Conservation (phyloP, 306 rosid species). For the Cajanus cajan region DNA sequence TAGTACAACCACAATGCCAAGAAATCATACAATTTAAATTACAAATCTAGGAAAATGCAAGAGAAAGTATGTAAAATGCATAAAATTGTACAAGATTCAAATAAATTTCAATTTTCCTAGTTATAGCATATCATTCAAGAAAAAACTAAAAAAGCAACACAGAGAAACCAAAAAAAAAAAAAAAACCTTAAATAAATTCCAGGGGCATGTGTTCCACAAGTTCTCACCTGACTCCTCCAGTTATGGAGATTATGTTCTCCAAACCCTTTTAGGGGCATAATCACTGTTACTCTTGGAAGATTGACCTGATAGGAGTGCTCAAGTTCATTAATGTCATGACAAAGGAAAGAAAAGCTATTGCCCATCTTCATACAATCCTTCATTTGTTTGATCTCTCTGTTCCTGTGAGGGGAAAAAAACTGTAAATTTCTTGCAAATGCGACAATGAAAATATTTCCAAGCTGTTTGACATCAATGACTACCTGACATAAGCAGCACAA, state of each 20-base stretch:
- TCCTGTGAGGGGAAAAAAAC: constrained; percentile 50
- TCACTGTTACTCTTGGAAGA: constrained; percentile 77
- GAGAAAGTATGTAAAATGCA: neutral
- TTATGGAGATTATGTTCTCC: constrained; percentile 96
- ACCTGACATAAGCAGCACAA: constrained; percentile 92
- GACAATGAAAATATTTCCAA: constrained; percentile 8
- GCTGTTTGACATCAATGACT: constrained; percentile 14
- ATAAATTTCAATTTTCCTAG: neutral
- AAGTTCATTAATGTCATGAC: constrained; percentile 70
- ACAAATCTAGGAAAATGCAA: constrained; percentile 14
- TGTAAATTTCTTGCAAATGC: constrained; percentile 8
- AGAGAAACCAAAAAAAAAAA: constrained; percentile 7
- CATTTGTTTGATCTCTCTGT: constrained; percentile 79
- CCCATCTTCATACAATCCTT: constrained; percentile 56
- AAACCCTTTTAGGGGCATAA: constrained; percentile 96
- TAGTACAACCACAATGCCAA: neutral
- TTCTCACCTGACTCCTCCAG: constrained; percentile 91
- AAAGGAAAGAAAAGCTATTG: constrained; percentile 81
- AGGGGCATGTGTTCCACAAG: neutral
- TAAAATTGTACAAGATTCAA: neutral
- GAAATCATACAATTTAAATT: constrained; percentile 16
- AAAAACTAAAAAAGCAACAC: constrained; percentile 2
- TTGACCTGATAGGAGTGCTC: constrained; percentile 87
- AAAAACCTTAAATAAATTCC: constrained; percentile 14
- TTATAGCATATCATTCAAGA: neutral